These are phyloP conservation scores for Pseudonitzschia multistriata DNA, from an alignment of 108 stramenopile genomes.

Conservation along the genomic window DNA sequence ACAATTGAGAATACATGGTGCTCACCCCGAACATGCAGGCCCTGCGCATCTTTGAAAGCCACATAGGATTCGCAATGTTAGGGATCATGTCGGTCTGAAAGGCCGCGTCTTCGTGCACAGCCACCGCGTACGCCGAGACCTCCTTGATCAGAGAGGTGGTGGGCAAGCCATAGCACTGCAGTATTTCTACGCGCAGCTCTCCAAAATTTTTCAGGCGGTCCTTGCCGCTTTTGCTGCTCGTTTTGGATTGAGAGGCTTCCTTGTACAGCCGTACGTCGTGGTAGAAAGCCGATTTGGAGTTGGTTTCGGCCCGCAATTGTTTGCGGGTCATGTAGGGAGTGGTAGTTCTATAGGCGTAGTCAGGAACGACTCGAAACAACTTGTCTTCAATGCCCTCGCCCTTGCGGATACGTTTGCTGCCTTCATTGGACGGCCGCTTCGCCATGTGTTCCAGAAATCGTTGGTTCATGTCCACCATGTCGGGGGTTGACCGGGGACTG, in stretches of 20 bases:
- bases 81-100: slow-evolving; percentile 73
- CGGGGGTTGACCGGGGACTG: too few species aligned
- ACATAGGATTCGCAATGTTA: slow-evolving; percentile 47
- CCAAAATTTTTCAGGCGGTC: slow-evolving; percentile 23
- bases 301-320: slow-evolving; percentile 52
- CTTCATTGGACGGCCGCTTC: too few species aligned
- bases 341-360: slow-evolving; percentile 53
- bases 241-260: slow-evolving; percentile 10
- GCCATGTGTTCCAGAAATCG: too few species aligned
- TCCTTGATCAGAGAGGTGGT: slow-evolving; percentile 41
- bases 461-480: too few species aligned
- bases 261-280: slow-evolving; percentile 33
- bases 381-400: too few species aligned
- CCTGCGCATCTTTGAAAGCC: slow-evolving; percentile 41
- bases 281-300: slow-evolving; percentile 27
- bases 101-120: slow-evolving; percentile 59
- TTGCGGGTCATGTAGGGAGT: slow-evolving; percentile 44
- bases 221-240: slow-evolving; percentile 30
- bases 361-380: slow-evolving; percentile 40
- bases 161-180: slow-evolving; percentile 65
- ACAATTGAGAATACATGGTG: slow-evolving; percentile 50
- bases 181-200: slow-evolving; percentile 50
- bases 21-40: slow-evolving; percentile 65
- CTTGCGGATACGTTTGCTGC: too few species aligned
- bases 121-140: slow-evolving; percentile 53